These are phyloP conservation scores for Russula brevipes DNA, from an alignment of 768 basidiomycete genomes.

Conservation along the genomic window DNA sequence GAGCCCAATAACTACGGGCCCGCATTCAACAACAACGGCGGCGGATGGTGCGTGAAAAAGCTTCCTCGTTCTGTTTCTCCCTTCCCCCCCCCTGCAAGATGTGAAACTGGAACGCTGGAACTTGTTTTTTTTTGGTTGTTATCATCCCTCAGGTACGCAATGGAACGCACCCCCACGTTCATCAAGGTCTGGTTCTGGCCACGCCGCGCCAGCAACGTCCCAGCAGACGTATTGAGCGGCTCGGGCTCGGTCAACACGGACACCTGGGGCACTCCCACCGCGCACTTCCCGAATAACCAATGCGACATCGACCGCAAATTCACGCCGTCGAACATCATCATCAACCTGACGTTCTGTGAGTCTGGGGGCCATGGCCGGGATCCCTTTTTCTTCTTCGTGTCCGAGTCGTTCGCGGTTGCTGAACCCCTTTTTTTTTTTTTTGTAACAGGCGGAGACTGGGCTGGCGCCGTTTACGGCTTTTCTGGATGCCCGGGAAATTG, in stretches of 20 bases:
- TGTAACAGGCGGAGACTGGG: constrained; percentile 45
- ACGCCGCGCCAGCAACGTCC: constrained; percentile 40
- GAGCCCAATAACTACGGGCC: constrained; percentile 50
- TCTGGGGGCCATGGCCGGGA: background rate
- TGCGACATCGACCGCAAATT: constrained; percentile 57
- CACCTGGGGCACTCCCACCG: constrained; percentile 55
- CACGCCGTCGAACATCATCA: constrained; percentile 55
- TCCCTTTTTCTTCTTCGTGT: no score
- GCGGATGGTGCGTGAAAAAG: constrained; percentile 48
- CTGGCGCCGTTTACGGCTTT: constrained; percentile 41
- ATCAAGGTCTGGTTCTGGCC: constrained; percentile 76
- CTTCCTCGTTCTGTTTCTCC: background rate
- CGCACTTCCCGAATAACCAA: constrained; percentile 53
- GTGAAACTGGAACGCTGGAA: background rate
- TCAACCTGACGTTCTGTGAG: constrained; percentile 67
- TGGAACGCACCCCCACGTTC: constrained; percentile 51
- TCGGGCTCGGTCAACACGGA: constrained; percentile 42
- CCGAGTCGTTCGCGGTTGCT: no score
- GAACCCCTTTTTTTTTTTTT: no score
- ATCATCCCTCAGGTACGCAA: constrained; percentile 45
- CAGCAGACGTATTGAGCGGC: constrained; percentile 43
- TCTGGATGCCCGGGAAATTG: constrained; percentile 54
- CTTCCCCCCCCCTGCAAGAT: background rate
- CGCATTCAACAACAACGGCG: constrained; percentile 52
- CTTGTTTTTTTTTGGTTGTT: background rate